phyloP scores from a whole-genome alignment of 176 grass and related monocot species.

The Cenchrus purpureus region DNA sequence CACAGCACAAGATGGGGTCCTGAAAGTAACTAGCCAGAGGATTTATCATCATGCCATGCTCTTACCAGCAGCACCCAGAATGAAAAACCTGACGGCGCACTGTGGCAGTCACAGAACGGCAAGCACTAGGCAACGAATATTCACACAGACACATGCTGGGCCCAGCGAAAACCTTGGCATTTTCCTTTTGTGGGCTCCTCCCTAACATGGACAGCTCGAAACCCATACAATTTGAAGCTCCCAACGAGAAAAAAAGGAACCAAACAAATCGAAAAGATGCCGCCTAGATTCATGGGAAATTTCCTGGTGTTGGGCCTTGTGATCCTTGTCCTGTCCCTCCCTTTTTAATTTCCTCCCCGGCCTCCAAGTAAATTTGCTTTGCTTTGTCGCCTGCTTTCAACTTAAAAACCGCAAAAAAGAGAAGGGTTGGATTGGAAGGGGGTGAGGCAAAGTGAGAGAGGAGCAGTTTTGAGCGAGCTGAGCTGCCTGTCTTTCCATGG shows the following conservation, averaged over 20 bases:
- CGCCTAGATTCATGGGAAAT: constrained; percentile 57
- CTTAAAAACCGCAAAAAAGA: constrained; percentile 51
- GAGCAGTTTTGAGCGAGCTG: neutral
- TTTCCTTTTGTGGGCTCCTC: constrained; percentile 55
- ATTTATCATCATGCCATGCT: neutral
- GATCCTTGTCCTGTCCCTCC: constrained; percentile 46
- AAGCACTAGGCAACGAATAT: constrained; percentile 40
- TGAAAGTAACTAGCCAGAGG: constrained; percentile 27
- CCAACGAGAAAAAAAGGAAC: constrained; percentile 35
- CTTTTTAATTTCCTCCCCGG: constrained; percentile 7
- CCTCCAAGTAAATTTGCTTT: constrained; percentile 33
- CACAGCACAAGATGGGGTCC: constrained; percentile 17
- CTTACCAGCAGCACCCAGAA: neutral
- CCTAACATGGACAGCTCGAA: constrained; percentile 62
- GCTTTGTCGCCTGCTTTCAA: constrained; percentile 33
- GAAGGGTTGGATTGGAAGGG: neutral
- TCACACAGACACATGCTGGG: constrained; percentile 35
- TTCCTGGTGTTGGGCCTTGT: constrained; percentile 46
- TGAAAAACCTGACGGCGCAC: constrained; percentile 14
- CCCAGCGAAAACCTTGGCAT: constrained; percentile 37
- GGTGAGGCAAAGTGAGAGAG: constrained; percentile 11
- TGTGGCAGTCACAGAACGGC: constrained; percentile 19
- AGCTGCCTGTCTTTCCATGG: neutral
- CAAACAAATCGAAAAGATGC: constrained; percentile 46
- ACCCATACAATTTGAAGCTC: constrained; percentile 39